These are phyloP conservation scores for Entomortierella parvispora DNA, from an alignment of 192 early-diverging fungal genomes.

Conservation along the genomic window DNA sequence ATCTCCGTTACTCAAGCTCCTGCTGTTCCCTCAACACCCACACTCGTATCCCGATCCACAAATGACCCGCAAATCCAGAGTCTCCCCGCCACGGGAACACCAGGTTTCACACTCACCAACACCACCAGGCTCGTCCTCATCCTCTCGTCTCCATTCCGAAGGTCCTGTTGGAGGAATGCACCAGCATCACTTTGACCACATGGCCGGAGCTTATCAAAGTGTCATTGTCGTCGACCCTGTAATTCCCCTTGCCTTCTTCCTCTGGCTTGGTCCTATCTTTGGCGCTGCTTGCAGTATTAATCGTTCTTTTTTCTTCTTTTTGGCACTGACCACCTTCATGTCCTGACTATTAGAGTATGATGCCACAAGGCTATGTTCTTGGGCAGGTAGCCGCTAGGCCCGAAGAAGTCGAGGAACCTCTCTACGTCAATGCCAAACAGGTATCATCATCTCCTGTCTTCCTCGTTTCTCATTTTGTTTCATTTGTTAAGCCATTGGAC, in stretches of 20 bases:
- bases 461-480: background rate
- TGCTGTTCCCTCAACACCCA: background rate
- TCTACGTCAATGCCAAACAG: constrained; percentile 53
- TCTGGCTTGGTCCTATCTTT: too few relatives aligned
- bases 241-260: background rate
- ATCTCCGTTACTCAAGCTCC: background rate
- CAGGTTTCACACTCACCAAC: background rate
- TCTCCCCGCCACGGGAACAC: constrained; percentile 19
- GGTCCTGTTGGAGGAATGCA: background rate
- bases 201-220: constrained; percentile 31
- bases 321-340: background rate
- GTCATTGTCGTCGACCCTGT: constrained; percentile 54
- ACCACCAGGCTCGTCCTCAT: background rate
- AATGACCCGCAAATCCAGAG: constrained; percentile 28
- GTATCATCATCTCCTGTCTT: background rate
- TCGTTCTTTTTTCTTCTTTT: background rate
- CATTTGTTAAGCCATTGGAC: too few relatives aligned
- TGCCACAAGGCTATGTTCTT: constrained; percentile 39
- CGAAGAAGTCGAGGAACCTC: constrained; percentile 45
- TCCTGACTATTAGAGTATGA: constrained; percentile 28
- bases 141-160: constrained; percentile 25
- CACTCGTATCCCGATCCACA: background rate
- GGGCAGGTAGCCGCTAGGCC: constrained; percentile 27
- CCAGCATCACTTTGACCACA: constrained; percentile 31
- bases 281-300: background rate